Percentiles rank a stretch among this genome's conserved stretches.
Evolutionary conservation across 345 rosid genomes (phyloP).

Genomic region (Mangifera indica): DNA sequence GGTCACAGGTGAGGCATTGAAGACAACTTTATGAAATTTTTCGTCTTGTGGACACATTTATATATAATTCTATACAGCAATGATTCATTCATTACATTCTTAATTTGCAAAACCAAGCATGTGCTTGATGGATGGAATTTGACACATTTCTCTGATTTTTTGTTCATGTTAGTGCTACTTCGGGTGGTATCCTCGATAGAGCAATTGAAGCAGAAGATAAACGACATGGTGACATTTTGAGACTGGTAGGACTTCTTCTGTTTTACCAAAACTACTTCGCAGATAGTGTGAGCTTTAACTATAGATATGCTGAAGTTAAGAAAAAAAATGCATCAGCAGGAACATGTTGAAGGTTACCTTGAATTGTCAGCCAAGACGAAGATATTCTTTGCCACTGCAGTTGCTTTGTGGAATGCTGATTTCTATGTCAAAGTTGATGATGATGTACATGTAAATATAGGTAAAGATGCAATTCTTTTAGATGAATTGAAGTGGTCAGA

Average conservation of each 20-base stretch:
- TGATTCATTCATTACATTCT: not conserved
- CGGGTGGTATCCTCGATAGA: constrained; percentile 95
- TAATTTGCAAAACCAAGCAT: not conserved
- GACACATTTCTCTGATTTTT: constrained; percentile 8
- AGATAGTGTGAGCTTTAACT: not conserved
- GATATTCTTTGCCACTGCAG: constrained; percentile 84
- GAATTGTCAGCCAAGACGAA: constrained; percentile 94
- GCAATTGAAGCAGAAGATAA: constrained; percentile 95
- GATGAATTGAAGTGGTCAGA: not conserved
- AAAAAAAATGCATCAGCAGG: constrained; percentile 47
- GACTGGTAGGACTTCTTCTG: constrained; percentile 62
- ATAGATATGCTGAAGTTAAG: not conserved
- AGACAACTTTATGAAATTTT: constrained; percentile 1
- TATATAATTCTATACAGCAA: not conserved
- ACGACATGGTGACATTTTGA: constrained; percentile 88
- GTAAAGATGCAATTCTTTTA: constrained; percentile 33
- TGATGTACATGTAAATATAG: constrained; percentile 96
- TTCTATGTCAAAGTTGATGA: constrained; percentile 97
- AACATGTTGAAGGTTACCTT: constrained; percentile 96
- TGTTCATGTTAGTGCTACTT: constrained; percentile 58
- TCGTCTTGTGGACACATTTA: not conserved
- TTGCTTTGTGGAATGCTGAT: constrained; percentile 92
- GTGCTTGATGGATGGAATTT: constrained; percentile 10
- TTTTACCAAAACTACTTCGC: not conserved
- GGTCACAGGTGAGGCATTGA: constrained; percentile 72